Evolutionary conservation across 2,329 filamentous ascomycete genomes (phyloP), one percentile per base, ranked within the genome.

Genomic region (Didymella arachidicola): DNA sequence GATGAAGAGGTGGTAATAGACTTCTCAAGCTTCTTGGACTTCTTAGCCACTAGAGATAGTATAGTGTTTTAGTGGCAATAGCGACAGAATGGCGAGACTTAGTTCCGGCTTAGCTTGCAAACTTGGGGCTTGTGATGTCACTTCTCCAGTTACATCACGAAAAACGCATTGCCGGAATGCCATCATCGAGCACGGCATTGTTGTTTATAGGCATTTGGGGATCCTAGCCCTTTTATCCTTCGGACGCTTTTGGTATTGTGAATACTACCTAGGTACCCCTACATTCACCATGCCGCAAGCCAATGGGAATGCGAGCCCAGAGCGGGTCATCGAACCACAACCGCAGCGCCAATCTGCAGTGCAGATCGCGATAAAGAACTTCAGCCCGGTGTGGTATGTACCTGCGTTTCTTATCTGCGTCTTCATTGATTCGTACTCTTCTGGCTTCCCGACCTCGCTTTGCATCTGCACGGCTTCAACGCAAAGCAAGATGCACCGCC

Each of bases 321-420:
- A 59, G 26, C 39, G 45, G 30, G 49, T 50, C 57, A 26, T 59
- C 42, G 36, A 54, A 51, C 36, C 46, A 55, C 38, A 58, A 38
- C 51, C 47, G 19, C 51, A 60, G 44, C 60, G 60, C 39, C 47
- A 61, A 50, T 53, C 60, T 45, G 51, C 50, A 47, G 48, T 60
- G 53, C 46, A 56, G 27, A 63, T 66, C 43, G 63, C 62, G n/a
- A 55, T 67, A 41, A 64, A 62, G 48, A 63, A 60, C 32, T 67
- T 65, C 44, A 59, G 51, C 1, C 61, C 66, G 22, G 41, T 66
- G 41, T 66, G 63, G 62, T 65, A 53, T n/a, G 54, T 57, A 43
- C 25, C 10, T 43, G 22, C 30, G 19, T 52, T 26, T 50, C 19
- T 38, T 11, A 26, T 43, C 25, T 42, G 8, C 27, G 1, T n/a